phyloP scores from a whole-genome alignment of 306 rosid genomes.

The Dryas octopetala region DNA sequence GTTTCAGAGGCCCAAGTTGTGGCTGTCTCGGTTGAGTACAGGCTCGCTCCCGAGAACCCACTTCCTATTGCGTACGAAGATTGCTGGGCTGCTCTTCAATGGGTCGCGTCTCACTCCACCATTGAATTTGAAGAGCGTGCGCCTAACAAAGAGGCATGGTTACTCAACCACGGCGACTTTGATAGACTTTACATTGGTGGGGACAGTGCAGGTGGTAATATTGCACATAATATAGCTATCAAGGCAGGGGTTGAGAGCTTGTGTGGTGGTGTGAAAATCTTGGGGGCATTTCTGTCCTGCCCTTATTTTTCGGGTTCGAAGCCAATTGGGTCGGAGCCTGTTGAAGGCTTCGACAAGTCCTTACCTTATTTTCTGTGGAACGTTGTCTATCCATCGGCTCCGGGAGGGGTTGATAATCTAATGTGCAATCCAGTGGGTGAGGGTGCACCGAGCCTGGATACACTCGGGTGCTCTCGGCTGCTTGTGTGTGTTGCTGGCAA shows the following conservation, averaged over 20 bases:
- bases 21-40: slow-evolving; percentile 54
- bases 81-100: slow-evolving; percentile 44
- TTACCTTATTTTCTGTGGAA: slow-evolving; percentile 27
- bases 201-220: slow-evolving; percentile 39
- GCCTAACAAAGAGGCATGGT: slow-evolving; percentile 36
- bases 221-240: slow-evolving; percentile 39
- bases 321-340: slow-evolving; percentile 33
- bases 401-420: slow-evolving; percentile 40
- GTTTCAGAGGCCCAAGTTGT: slow-evolving; percentile 43
- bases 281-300: slow-evolving; percentile 31
- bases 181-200: slow-evolving; percentile 25
- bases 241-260: slow-evolving; percentile 41
- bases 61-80: slow-evolving; percentile 51
- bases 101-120: slow-evolving; percentile 31
- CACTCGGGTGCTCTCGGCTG: slow-evolving; percentile 32
- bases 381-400: slow-evolving; percentile 27
- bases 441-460: slow-evolving; percentile 41
- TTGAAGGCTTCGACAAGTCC: neutral
- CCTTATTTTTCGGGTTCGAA: slow-evolving; percentile 38
- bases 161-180: slow-evolving; percentile 30
- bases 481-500: slow-evolving; percentile 38
- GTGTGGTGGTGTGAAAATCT: slow-evolving; percentile 29
- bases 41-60: slow-evolving; percentile 44
- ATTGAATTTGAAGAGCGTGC: too few relatives aligned
- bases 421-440: slow-evolving; percentile 40